Evolutionary conservation across 805 yeast genomes (phyloP).

Genomic region (Saccharomycopsis synnaedendra): DNA sequence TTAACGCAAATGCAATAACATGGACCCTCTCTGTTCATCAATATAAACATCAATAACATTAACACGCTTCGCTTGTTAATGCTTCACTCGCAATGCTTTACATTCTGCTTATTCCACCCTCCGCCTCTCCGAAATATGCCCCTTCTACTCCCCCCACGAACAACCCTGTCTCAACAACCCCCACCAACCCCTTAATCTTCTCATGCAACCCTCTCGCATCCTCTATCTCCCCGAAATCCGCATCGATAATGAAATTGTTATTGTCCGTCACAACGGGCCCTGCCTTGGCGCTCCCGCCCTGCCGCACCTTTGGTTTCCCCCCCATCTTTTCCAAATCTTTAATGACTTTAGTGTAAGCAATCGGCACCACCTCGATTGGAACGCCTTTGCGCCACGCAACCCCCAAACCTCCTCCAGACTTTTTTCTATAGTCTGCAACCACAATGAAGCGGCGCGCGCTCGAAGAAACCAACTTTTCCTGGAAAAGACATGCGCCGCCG

Average conservation of each 20-base stretch:
- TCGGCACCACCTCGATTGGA: constrained; percentile 92
- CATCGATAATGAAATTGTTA: constrained; percentile 86
- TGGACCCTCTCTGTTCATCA: too few species aligned
- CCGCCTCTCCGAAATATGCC: constrained; percentile 83
- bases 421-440: constrained; percentile 89
- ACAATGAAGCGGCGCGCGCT: constrained; percentile 67
- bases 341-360: constrained; percentile 68
- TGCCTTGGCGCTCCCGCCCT: constrained; percentile 87
- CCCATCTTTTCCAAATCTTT: constrained; percentile 48
- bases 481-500: constrained; percentile 97
- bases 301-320: constrained; percentile 60
- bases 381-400: constrained; percentile 79
- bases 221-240: constrained; percentile 73
- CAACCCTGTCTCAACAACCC: constrained; percentile 94
- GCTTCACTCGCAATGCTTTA: too few species aligned
- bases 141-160: constrained; percentile 64
- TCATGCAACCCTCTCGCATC: constrained; percentile 43
- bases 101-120: constrained; percentile 25
- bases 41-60: too few species aligned
- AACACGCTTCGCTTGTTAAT: too few species aligned
- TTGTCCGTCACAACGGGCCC: constrained; percentile 97
- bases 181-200: constrained; percentile 64
- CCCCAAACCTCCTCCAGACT: constrained; percentile 58
- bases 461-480: constrained; percentile 87
- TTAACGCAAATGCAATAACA: too few species aligned